Evolutionary conservation across 2,329 filamentous ascomycete species (phyloP).

Genomic region (Ophiocordyceps unilateralis): DNA sequence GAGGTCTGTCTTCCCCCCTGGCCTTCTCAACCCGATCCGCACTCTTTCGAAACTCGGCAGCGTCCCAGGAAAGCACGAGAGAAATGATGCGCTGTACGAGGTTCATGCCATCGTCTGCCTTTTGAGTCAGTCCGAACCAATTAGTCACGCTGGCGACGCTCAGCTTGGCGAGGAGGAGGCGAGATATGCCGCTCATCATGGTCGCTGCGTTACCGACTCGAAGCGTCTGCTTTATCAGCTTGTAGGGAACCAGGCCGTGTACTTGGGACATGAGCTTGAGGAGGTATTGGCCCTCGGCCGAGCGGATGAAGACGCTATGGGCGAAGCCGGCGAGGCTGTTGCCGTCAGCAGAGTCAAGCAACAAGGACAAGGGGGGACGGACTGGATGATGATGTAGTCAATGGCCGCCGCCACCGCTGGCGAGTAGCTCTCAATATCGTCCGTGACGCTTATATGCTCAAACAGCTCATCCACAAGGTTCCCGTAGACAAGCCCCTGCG

Average conservation of each 20-base stretch:
- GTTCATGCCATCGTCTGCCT: slow-evolving; percentile 65
- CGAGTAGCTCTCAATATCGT: slow-evolving; percentile 46
- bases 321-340: slow-evolving; percentile 52
- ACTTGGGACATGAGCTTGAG: slow-evolving; percentile 53
- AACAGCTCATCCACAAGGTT: slow-evolving; percentile 49
- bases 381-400: slow-evolving; percentile 55
- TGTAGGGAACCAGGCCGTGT: slow-evolving; percentile 55
- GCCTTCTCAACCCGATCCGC: slow-evolving; percentile 46
- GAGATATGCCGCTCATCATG: slow-evolving; percentile 64
- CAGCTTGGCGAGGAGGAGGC: slow-evolving; percentile 59
- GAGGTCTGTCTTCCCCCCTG: slow-evolving; percentile 30
- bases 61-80: slow-evolving; percentile 56
- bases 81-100: slow-evolving; percentile 62
- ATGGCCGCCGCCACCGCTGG: slow-evolving; percentile 44
- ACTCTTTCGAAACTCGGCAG: slow-evolving; percentile 48
- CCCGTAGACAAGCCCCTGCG: slow-evolving; percentile 52
- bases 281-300: slow-evolving; percentile 58
- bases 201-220: slow-evolving; percentile 63
- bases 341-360: neutral
- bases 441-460: slow-evolving; percentile 38
- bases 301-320: slow-evolving; percentile 56
- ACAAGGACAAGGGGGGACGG: slow-evolving; percentile 12
- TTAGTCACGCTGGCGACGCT: slow-evolving; percentile 60
- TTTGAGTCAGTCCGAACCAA: slow-evolving; percentile 57
- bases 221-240: slow-evolving; percentile 54